Conservation (phyloP, 129 eudicot genomes). For the Chrysanthemum makinoi region DNA sequence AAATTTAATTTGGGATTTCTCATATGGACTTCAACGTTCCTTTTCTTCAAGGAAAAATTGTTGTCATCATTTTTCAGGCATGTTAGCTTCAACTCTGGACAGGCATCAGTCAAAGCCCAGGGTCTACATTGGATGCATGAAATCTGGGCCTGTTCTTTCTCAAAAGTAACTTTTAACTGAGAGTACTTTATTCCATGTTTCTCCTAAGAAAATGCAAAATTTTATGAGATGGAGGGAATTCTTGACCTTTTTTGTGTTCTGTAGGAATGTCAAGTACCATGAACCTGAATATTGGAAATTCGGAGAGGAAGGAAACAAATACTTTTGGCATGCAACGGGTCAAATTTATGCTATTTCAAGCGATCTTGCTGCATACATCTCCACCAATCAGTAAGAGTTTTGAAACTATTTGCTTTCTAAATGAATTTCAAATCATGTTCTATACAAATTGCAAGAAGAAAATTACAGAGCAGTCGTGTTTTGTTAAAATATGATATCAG, state of each 20-base stretch:
- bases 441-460: neutral
- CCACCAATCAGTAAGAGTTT: slow-evolving; percentile 48
- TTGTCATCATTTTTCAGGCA: slow-evolving; percentile 16
- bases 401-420: slow-evolving; percentile 1
- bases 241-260: slow-evolving; percentile 11
- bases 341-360: slow-evolving; percentile 64
- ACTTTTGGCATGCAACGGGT: slow-evolving; percentile 74
- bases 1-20: slow-evolving; percentile 14
- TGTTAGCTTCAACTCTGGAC: slow-evolving; percentile 53
- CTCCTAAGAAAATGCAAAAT: neutral
- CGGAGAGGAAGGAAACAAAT: slow-evolving; percentile 70
- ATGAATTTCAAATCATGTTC: slow-evolving; percentile 11
- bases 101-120: slow-evolving; percentile 55
- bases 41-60: no score
- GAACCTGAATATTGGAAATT: slow-evolving; percentile 75
- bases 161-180: slow-evolving; percentile 39
- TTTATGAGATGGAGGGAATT: neutral
- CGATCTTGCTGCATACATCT: slow-evolving; percentile 57
- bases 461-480: neutral
- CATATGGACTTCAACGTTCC: neutral
- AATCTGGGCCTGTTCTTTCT: slow-evolving; percentile 66
- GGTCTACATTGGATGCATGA: slow-evolving; percentile 63
- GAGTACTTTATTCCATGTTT: neutral
- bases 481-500: neutral
- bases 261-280: slow-evolving; percentile 59